A percentile compares a stretch with the other conserved stretches of the same genome.
These are phyloP conservation scores for Aquilaria agallochum DNA, from an alignment of 441 rosid species.

Conservation along the genomic window DNA sequence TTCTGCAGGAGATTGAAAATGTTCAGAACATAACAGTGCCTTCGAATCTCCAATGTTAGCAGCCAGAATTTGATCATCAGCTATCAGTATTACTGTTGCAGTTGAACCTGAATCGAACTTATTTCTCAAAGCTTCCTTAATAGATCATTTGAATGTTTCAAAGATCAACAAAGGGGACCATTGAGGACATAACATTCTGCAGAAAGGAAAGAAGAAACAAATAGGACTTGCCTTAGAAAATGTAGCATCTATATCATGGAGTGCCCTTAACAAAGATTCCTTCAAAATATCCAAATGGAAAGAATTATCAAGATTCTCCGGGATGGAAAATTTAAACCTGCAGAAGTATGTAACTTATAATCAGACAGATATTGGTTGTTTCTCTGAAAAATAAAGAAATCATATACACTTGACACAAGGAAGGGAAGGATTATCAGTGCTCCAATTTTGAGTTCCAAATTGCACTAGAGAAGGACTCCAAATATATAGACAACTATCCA, in stretches of 20 bases:
- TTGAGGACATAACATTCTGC: slow-evolving; percentile 3
- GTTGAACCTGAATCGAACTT: slow-evolving; percentile 80
- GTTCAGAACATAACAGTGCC: slow-evolving; percentile 88
- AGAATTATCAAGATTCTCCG: slow-evolving; percentile 53
- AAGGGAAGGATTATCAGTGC: no score
- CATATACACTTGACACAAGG: no score
- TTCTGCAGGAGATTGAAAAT: slow-evolving; percentile 68
- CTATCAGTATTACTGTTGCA: slow-evolving; percentile 76
- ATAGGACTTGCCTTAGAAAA: slow-evolving; percentile 59
- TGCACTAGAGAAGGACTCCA: no score
- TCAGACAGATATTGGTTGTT: neutral
- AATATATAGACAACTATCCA: no score
- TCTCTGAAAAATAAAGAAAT: no score
- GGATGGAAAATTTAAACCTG: slow-evolving; percentile 59
- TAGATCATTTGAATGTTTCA: slow-evolving; percentile 13
- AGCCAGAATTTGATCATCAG: slow-evolving; percentile 75
- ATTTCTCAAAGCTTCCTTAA: slow-evolving; percentile 77
- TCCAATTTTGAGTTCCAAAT: no score
- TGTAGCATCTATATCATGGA: slow-evolving; percentile 82
- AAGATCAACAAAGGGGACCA: slow-evolving; percentile 18
- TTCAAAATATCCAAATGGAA: slow-evolving; percentile 77
- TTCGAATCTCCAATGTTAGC: slow-evolving; percentile 95
- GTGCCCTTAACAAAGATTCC: slow-evolving; percentile 86
- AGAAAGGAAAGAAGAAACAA: slow-evolving; percentile 5
- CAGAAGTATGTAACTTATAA: slow-evolving; percentile 13